A percentile compares a stretch with the other conserved stretches of the same genome.
These are phyloP conservation scores for Trichoderma atrobrunneum DNA, from an alignment of 2,329 filamentous ascomycete species.

Conservation along the genomic window DNA sequence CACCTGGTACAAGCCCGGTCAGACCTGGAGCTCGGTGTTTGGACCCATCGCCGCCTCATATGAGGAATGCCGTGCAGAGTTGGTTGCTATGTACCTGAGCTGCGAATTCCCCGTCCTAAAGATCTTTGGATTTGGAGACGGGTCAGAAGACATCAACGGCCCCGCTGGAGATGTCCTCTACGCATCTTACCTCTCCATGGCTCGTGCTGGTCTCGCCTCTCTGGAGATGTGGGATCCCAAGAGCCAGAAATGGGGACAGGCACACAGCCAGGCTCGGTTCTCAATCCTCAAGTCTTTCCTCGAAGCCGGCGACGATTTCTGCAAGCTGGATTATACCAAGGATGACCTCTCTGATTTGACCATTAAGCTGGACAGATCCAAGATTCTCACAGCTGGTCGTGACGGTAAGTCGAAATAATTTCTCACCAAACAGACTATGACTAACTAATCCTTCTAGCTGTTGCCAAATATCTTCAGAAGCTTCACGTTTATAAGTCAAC, in stretches of 20 bases:
- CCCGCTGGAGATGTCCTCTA: constrained; percentile 86
- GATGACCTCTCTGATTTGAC: constrained; percentile 77
- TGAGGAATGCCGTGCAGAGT: constrained; percentile 92
- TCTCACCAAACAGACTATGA: not conserved
- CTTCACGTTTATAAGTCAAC: constrained; percentile 91
- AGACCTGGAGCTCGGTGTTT: constrained; percentile 94
- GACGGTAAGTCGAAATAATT: constrained; percentile 46
- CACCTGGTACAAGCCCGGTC: constrained; percentile 90
- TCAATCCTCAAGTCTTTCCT: constrained; percentile 84
- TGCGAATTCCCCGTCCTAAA: constrained; percentile 86
- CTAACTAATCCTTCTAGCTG: constrained; percentile 49
- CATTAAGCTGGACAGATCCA: constrained; percentile 78
- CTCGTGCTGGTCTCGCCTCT: constrained; percentile 81
- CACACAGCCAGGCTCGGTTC: constrained; percentile 88
- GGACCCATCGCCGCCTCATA: constrained; percentile 83
- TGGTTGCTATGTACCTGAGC: constrained; percentile 85
- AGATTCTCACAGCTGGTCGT: constrained; percentile 80
- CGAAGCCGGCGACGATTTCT: constrained; percentile 81
- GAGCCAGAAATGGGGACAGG: constrained; percentile 85
- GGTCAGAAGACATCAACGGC: constrained; percentile 65
- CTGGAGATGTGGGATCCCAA: constrained; percentile 96
- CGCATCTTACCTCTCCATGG: constrained; percentile 87
- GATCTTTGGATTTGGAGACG: constrained; percentile 89
- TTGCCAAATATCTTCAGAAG: constrained; percentile 85
- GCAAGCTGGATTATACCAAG: constrained; percentile 69